phyloP scores from a whole-genome alignment of 768 basidiomycete species.

The Clitopilus passeckerianus region DNA sequence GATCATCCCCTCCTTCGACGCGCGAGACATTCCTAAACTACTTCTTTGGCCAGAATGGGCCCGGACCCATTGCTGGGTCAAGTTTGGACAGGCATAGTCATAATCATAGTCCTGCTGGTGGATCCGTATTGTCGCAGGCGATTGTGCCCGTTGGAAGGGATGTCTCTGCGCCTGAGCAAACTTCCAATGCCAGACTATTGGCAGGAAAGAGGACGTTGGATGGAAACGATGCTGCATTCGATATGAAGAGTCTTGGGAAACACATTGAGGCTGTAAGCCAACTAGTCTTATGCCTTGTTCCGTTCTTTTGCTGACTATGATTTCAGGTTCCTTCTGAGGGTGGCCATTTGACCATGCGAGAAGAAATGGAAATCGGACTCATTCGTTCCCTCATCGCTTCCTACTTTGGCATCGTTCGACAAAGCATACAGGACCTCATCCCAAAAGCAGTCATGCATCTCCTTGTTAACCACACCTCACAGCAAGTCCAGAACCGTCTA shows the following conservation, averaged over 20 bases:
- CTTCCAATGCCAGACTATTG: conserved; percentile 57
- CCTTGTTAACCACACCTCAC: conserved; percentile 93
- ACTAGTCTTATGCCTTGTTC: background rate
- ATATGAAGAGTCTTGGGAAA: conserved; percentile 98
- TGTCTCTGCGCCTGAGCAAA: conserved; percentile 47
- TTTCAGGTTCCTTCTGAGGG: conserved; percentile 44
- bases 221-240: conserved; percentile 80
- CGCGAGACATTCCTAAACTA: conserved; percentile 95
- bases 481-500: conserved; percentile 93
- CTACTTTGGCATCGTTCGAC: conserved; percentile 94
- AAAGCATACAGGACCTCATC: conserved; percentile 94
- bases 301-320: conserved; percentile 1
- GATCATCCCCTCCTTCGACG: conserved; percentile 49
- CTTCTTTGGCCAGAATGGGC: conserved; percentile 92
- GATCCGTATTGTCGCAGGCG: conserved; percentile 4
- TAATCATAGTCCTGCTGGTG: conserved; percentile 14
- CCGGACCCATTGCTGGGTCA: conserved; percentile 63
- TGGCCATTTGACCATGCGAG: conserved; percentile 64
- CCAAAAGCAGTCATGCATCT: conserved; percentile 99
- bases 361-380: conserved; percentile 95
- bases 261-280: conserved; percentile 93
- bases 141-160: conserved; percentile 60
- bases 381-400: conserved; percentile 94
- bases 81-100: conserved; percentile 35
- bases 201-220: conserved; percentile 64